Conservation (phyloP, 2,329 filamentous ascomycete genomes). For the Colletotrichum navitas region DNA sequence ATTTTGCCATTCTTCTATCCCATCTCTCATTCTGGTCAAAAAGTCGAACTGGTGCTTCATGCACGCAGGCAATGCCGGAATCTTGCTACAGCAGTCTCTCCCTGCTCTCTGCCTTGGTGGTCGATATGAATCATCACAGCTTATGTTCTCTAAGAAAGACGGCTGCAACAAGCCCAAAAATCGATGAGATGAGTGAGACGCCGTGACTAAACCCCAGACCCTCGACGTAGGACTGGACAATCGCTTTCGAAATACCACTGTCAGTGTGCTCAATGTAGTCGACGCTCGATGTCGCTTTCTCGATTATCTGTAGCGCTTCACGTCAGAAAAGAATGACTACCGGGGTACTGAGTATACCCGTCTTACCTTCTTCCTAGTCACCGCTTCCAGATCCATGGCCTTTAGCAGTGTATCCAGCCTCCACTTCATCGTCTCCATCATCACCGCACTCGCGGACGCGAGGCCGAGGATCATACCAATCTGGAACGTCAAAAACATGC, state of each 20-base stretch:
- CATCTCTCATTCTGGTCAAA: no score
- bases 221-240: constrained; percentile 51
- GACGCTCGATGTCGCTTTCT: constrained; percentile 50
- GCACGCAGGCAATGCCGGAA: not conserved
- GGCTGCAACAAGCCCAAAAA: constrained; percentile 46
- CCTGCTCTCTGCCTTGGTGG: not conserved
- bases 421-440: constrained; percentile 45
- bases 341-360: not conserved
- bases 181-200: constrained; percentile 49
- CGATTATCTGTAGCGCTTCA: constrained; percentile 47
- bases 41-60: not conserved
- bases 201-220: constrained; percentile 52
- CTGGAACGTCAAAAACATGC: constrained; percentile 55
- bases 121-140: constrained; percentile 25
- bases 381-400: constrained; percentile 36
- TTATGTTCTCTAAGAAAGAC: constrained; percentile 48
- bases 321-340: not conserved
- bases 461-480: constrained; percentile 56
- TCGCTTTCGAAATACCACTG: constrained; percentile 46
- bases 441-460: constrained; percentile 53
- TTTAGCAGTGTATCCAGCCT: constrained; percentile 39
- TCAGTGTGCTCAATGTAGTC: constrained; percentile 49
- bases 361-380: constrained; percentile 38
- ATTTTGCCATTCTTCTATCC: rapidly evolving
- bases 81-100: no score